A percentile compares a stretch with the other conserved stretches of the same genome.
These are phyloP conservation scores for Nidula niveotomentosa DNA, from an alignment of 1,284 basidiomycete genomes.

Conservation along the genomic window DNA sequence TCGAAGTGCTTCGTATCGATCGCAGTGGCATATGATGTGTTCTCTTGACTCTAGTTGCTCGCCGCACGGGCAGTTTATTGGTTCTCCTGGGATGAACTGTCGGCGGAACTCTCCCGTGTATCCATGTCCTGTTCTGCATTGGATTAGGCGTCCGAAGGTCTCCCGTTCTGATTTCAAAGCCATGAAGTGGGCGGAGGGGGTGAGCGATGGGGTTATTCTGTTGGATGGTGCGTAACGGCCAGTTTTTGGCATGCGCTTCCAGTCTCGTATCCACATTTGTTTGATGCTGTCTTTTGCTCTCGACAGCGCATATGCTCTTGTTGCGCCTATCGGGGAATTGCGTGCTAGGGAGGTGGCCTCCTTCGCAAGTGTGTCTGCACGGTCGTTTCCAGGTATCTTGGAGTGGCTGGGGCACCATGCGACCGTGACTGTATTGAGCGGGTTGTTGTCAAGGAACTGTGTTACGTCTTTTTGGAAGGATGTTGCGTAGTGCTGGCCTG, in stretches of 20 bases:
- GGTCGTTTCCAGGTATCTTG: conserved; percentile 24
- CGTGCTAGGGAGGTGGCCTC: conserved; percentile 10
- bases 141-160: conserved; percentile 17
- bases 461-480: no score
- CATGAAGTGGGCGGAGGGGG: conserved; percentile 14
- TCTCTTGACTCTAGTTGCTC: conserved; percentile 19
- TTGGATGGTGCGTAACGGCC: conserved; percentile 22
- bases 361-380: conserved; percentile 27
- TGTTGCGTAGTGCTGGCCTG: no score
- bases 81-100: conserved; percentile 19
- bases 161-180: conserved; percentile 6
- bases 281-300: conserved; percentile 9
- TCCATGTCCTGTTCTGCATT: conserved; percentile 23
- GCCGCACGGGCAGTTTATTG: conserved; percentile 23
- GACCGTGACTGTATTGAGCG: neutral
- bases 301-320: conserved; percentile 11
- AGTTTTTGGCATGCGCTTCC: conserved; percentile 11
- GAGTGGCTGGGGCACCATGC: conserved; percentile 23
- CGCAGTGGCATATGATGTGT: conserved; percentile 26
- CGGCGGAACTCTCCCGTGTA: conserved; percentile 26
- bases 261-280: conserved; percentile 14
- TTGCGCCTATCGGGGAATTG: conserved; percentile 1
- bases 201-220: conserved; percentile 17
- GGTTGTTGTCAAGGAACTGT: no score
- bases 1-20: conserved; percentile 11